Conservation (phyloP, 2,329 filamentous ascomycete genomes). For the Verticillium nonalfalfae region DNA sequence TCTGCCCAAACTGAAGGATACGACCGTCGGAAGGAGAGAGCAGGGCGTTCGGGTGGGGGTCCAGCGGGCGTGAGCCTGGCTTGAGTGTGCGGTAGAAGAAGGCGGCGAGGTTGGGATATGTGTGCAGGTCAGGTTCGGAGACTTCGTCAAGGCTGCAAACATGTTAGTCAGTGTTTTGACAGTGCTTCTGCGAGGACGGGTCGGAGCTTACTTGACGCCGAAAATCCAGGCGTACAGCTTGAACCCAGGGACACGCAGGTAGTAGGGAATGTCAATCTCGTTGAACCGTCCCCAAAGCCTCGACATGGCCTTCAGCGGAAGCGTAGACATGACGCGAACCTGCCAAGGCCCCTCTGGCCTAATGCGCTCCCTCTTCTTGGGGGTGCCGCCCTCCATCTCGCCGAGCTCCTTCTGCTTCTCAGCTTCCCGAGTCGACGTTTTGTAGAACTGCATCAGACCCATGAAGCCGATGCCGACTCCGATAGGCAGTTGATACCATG, state of each 20-base stretch:
- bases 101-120: conserved; percentile 85
- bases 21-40: conserved; percentile 87
- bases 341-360: conserved; percentile 86
- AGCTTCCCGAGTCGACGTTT: conserved; percentile 53
- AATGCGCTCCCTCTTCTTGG: conserved; percentile 48
- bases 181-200: not conserved
- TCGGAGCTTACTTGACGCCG: conserved; percentile 61
- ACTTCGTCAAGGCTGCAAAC: conserved; percentile 68
- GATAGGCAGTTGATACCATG: conserved; percentile 89
- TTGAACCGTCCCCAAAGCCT: conserved; percentile 89
- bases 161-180: conserved; percentile 14
- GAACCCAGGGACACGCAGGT: conserved; percentile 81
- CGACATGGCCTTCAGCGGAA: conserved; percentile 86
- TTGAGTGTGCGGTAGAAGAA: conserved; percentile 98
- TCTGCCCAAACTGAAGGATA: conserved; percentile 85
- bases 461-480: conserved; percentile 80
- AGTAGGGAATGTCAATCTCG: conserved; percentile 81
- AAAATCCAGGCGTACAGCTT: conserved; percentile 87
- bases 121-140: conserved; percentile 78
- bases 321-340: conserved; percentile 87
- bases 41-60: conserved; percentile 72
- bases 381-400: conserved; percentile 31
- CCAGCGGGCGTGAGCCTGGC: conserved; percentile 77
- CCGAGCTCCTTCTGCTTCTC: conserved; percentile 40
- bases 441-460: conserved; percentile 78